Percentiles rank a stretch among this genome's conserved stretches.
Evolutionary conservation across 2,329 filamentous ascomycete genomes (phyloP).

Genomic region (Biscogniauxia marginata): DNA sequence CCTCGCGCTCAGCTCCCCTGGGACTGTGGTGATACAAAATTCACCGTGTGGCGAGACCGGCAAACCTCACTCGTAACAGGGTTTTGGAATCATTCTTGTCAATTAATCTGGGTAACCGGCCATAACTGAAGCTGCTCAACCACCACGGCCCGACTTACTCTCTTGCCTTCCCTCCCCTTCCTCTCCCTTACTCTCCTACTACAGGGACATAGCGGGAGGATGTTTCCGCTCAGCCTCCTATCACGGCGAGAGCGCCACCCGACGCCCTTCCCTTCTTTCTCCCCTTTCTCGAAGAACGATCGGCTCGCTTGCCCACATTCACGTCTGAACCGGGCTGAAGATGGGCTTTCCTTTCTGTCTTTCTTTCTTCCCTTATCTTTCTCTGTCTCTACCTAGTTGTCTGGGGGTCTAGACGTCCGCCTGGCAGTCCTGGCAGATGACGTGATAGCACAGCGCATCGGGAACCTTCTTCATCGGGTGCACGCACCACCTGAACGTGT

Average conservation of each 20-base stretch:
- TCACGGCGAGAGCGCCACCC: background rate
- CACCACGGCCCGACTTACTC: background rate
- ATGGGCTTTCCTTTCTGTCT: no score
- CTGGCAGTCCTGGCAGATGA: constrained; percentile 45
- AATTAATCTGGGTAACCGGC: background rate
- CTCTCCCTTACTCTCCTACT: background rate
- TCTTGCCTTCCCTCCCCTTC: background rate
- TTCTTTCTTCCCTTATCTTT: no score
- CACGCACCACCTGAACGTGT: constrained; percentile 45
- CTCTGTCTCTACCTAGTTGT: no score
- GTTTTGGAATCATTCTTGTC: background rate
- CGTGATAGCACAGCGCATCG: constrained; percentile 52
- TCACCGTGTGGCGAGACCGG: background rate
- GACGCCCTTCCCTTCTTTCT: background rate
- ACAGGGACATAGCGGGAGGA: background rate
- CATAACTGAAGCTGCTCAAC: no score
- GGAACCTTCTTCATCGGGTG: constrained; percentile 46
- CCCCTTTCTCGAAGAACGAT: background rate
- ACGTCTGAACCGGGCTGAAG: no score
- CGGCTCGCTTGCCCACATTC: background rate
- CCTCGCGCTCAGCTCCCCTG: background rate
- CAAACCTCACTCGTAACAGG: background rate
- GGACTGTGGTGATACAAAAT: background rate
- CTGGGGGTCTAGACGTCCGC: no score
- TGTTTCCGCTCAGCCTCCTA: background rate